Evolutionary conservation across 2,329 filamentous ascomycete species (phyloP), one percentile per base, ranked within the genome.

Genomic region (Pseudocercospora cruenta): DNA sequence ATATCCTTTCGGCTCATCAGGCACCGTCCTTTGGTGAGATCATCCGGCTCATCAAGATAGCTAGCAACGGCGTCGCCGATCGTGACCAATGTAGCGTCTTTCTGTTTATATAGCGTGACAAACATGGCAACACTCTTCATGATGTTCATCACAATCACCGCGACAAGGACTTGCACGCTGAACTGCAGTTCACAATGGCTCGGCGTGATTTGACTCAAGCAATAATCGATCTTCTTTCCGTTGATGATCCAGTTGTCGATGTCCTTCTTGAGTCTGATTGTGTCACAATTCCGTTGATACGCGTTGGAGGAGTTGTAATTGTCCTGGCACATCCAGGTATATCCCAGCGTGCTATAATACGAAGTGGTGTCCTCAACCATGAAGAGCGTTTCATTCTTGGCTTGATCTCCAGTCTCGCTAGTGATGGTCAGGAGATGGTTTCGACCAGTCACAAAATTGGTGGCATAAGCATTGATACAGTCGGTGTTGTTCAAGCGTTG

Each of bases 51-150:
- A 5, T 68, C 63, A 16, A 71, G 62, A 22, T 65, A 72, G 62
- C 69, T 69, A 1, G 69, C 55, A 31, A 72, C 61, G 10, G 70
- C 69, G 63, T 72, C 71, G 3, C 71, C 71, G 10, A 71, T 58
- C n/a, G 70, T 71, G 14, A 70, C 63, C 9, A 71, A 58, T 12
- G 67, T 58, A 3, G 45, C 58, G 10, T 69, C 69, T 36, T 51
- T 57, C 10, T 66, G 53, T 12, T 39, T 47, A 21, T 63, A 59
- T 8, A 71, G 54, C 16, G 66, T 60, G 14, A 55, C 24, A 24
- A 69, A 53, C 67, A 71, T 71, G n/a, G 60, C 51, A 7, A 66
- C 28, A 10, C 51, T 65, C 51, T 71, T 71, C 24, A 65, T 10
- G 4, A 61, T 26, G 51, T 65, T 67, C 28, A 62, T 65, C 4